Base-by-base conservation (phyloP, 345 rosid species). In the Salix suchowensis region DNA sequence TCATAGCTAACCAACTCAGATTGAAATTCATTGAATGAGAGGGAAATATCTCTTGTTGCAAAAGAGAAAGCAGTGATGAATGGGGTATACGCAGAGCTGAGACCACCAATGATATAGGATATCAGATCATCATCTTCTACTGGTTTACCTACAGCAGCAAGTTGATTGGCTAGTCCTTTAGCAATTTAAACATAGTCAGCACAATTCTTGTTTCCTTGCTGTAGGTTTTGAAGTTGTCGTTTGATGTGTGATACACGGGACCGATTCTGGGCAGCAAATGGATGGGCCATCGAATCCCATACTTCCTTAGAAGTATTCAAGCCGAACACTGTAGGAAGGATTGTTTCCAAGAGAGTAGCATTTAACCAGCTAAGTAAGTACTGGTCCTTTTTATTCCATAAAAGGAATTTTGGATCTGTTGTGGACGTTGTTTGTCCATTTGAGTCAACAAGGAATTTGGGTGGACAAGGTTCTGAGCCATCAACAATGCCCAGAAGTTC, bases 1-100 rank as follows among this genome's bases (percentile, higher is more conserved):
- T 52, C 58, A 52, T 1, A 52, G 0, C n/a, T 18, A 6, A 52
- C 0, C 0, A 52, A 0, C 0, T 18, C 23, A 52, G 1, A 52
- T 1, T 52, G 10, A 5, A 18, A 52, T 52, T 52, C 58, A 52
- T 52, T 52, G 2, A 18, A 52, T 2, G 3, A 52, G 23, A 6
- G 58, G 34, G 34, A 52, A 52, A 6, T 52, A 18, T 52, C 58
- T 19, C 23, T 18, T 1, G 58, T 52, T 52, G 10, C 1, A 52
- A 52, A 50, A 0, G n/a, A 52, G 3, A 52, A 18, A 0, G 1
- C 0, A 0, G 23, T 18, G 58, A 52, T 52, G 3, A 52, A 52
- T 1, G 23, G 0, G 0, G 9, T 52, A 52, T 52, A 6, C 0
- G 23, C 1, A 52, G 58, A 0, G 0, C 3, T 52, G 0, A 52